A percentile compares a stretch with the other conserved stretches of the same genome.
These are phyloP conservation scores for Gastrolobium villosum DNA, from an alignment of 306 rosid species.

Conservation along the genomic window DNA sequence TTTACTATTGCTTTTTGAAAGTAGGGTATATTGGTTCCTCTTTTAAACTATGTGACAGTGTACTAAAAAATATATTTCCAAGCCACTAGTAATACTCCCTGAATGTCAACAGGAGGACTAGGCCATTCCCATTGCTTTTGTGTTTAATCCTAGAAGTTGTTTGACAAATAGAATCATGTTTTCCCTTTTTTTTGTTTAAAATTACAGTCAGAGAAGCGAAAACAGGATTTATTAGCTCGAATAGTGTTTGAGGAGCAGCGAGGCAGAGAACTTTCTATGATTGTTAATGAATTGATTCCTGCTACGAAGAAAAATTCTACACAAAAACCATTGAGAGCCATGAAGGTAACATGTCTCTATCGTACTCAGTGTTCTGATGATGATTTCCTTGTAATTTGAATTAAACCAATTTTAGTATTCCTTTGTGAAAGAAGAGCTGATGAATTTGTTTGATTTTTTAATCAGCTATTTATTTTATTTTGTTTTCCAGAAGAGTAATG, in stretches of 20 bases:
- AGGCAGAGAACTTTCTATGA: conserved; percentile 78
- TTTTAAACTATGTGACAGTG: not conserved
- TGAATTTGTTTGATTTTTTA: conserved; percentile 29
- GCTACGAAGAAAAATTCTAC: conserved; percentile 56
- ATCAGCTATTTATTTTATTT: conserved; percentile 18
- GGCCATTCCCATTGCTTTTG: conserved; percentile 2
- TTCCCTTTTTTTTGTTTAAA: conserved; percentile 10
- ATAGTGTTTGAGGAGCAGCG: conserved; percentile 84
- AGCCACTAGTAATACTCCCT: not conserved
- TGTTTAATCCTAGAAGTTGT: conserved; percentile 15
- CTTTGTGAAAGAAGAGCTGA: conserved; percentile 30
- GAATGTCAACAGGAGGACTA: conserved; percentile 3
- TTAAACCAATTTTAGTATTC: not conserved
- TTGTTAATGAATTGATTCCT: conserved; percentile 72
- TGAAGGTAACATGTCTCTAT: conserved; percentile 69
- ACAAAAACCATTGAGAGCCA: conserved; percentile 61
- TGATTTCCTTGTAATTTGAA: conserved; percentile 35
- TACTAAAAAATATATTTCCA: not conserved
- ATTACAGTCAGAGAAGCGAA: conserved; percentile 85
- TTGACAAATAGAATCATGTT: conserved; percentile 7
- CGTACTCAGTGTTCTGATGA: conserved; percentile 23
- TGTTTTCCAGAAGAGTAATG: conserved; percentile 77
- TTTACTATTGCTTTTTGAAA: not conserved
- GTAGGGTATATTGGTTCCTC: not conserved
- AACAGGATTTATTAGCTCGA: conserved; percentile 83